A percentile compares a stretch with the other conserved stretches of the same genome.
Evolutionary conservation across 176 grass and related monocot species (phyloP).

Genomic region (Triticum turgidum): DNA sequence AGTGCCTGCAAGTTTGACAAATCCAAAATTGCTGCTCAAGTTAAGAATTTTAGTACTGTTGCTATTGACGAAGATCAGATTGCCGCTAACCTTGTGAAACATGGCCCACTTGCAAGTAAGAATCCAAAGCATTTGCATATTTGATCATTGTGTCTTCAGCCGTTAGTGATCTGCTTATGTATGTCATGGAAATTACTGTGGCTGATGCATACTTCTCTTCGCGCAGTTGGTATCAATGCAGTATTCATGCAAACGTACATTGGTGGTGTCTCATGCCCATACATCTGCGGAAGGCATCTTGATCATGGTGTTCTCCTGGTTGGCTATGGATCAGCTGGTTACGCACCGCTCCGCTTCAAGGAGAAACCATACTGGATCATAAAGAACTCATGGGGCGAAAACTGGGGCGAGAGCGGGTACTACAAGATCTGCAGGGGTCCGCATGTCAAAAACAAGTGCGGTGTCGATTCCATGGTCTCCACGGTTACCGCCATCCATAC

Average conservation of each 20-base stretch:
- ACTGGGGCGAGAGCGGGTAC: conserved; percentile 79
- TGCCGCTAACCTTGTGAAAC: conserved; percentile 74
- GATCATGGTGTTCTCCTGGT: conserved; percentile 89
- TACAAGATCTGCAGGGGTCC: conserved; percentile 82
- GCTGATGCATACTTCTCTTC: conserved; percentile 25
- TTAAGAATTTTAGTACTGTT: conserved; percentile 68
- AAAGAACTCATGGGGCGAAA: conserved; percentile 92
- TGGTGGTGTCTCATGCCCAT: conserved; percentile 82
- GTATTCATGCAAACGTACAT: conserved; percentile 92
- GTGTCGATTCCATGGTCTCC: conserved; percentile 86
- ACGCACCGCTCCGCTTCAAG: conserved; percentile 73
- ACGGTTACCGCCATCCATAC: conserved; percentile 56
- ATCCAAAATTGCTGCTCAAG: conserved; percentile 73
- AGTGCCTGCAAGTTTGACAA: conserved; percentile 72
- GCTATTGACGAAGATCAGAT: conserved; percentile 72
- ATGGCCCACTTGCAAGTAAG: conserved; percentile 85
- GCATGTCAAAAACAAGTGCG: conserved; percentile 46
- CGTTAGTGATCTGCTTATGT: neutral
- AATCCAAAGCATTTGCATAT: conserved; percentile 7
- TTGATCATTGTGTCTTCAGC: neutral
- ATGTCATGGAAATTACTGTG: neutral
- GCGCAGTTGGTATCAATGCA: conserved; percentile 81
- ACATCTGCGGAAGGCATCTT: conserved; percentile 73
- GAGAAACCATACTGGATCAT: conserved; percentile 95
- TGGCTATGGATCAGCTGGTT: conserved; percentile 71